Base-by-base conservation (phyloP, 495 filamentous ascomycete species). In the Penicillium subrubescens region DNA sequence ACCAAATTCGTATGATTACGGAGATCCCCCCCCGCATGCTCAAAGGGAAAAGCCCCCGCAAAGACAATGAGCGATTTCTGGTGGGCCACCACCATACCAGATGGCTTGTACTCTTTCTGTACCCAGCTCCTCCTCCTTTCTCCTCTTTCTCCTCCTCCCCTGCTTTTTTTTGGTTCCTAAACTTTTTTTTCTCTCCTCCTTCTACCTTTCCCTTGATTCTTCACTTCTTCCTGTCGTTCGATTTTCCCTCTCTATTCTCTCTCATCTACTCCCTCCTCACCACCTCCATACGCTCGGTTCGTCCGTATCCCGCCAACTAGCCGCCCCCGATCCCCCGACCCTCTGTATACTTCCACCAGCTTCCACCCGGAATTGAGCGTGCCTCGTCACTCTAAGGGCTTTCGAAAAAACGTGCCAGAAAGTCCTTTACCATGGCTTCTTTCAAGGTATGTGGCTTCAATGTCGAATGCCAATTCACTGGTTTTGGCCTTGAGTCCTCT, bases 371-470 rank as follows among this genome's bases (percentile, higher is more conserved):
- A 72, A 74, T 75, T 73, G 71, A 70, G 67, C 54, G 57, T 63
- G 51, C 43, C 52, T 62, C 64, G 56, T 59, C 25, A 61, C 53
- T 63, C 58, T 60, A 70, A 64, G 71, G 76, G 64, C 74, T 75
- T 71, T 77, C 73, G 68, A 71, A 73, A 71, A 72, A 69, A 70
- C 63, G 71, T 72, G 70, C 68, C 73, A 71, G 72, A 72, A 73
- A 71, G 57, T 67, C 67, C 68, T 67, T 61, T 57, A 75, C 62
- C 61, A 82, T 82, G 80, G 78, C 80, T 59, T 82, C 80, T 33
- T 81, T 82, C 79, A 81, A 81, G 69, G 80, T 82, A 75, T 7
- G 64, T 64, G 55, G 6, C 11, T 14, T 43, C 27, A 34, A 39
- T 21, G 57, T 44, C 14, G 2, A 23, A 14, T 29, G 23, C 23